Conservation (phyloP, 2,329 filamentous ascomycete genomes). For the Cytospora piceae region DNA sequence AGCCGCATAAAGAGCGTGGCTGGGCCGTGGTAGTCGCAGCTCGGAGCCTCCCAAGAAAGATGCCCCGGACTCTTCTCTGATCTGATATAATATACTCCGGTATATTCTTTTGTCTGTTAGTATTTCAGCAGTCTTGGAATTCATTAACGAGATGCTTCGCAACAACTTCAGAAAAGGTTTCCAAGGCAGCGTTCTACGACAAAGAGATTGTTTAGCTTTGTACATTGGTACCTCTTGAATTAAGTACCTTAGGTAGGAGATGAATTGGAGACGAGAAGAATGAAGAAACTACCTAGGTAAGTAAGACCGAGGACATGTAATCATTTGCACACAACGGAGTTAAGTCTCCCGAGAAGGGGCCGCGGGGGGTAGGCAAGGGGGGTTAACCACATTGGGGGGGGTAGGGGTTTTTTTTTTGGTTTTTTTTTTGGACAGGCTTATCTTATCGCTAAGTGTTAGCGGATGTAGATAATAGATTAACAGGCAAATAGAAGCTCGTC, state of each 20-base stretch:
- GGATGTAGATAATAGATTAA: too few relatives aligned
- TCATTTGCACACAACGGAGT: too few relatives aligned
- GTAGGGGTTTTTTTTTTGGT: background rate
- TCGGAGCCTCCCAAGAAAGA: background rate
- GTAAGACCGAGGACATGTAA: too few relatives aligned
- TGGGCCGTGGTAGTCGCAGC: conserved; percentile 9
- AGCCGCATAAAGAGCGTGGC: conserved; percentile 30
- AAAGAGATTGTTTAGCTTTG: background rate
- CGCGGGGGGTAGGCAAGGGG: too few relatives aligned
- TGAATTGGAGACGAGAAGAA: too few relatives aligned
- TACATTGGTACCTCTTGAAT: background rate
- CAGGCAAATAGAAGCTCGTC: background rate
- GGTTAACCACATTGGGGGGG: too few relatives aligned
- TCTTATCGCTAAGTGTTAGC: too few relatives aligned
- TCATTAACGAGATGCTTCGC: background rate
- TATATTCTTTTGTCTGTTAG: background rate
- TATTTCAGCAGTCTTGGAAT: background rate
- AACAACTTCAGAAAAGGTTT: background rate
- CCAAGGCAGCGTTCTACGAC: background rate
- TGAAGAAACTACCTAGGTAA: too few relatives aligned
- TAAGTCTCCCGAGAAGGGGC: too few relatives aligned
- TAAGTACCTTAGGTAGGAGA: too few relatives aligned
- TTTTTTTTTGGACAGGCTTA: conserved; percentile 16
- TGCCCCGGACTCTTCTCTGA: background rate
- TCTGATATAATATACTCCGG: background rate